Percentiles rank a stretch among this genome's conserved stretches.
Conservation (phyloP, 83 land plant genomes). For the Thuja plicata region DNA sequence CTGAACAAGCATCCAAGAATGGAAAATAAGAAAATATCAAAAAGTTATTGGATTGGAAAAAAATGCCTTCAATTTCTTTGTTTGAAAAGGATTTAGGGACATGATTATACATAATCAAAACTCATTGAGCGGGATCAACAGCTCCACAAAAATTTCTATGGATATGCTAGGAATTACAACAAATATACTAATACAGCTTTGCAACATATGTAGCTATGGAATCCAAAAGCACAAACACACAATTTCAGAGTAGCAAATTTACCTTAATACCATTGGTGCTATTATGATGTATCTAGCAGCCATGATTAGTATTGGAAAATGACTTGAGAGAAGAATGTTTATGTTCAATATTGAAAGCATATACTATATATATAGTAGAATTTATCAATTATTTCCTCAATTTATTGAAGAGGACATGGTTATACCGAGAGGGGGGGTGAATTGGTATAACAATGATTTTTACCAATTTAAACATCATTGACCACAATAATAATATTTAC, state of each 20-base stretch:
- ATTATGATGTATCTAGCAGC: neutral
- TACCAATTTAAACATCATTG: too few species aligned
- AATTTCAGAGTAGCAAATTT: neutral
- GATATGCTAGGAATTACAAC: neutral
- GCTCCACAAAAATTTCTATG: neutral
- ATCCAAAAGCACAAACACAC: neutral
- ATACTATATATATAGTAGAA: neutral
- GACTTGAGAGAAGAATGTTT: neutral
- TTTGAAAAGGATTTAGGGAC: neutral
- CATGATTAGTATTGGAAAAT: neutral
- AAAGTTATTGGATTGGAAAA: neutral
- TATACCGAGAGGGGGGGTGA: too few species aligned
- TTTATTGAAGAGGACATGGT: neutral
- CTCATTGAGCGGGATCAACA: neutral
- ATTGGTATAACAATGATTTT: too few species aligned
- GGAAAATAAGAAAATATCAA: neutral
- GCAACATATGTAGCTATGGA: neutral
- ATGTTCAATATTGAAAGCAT: neutral
- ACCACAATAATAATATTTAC: too few species aligned
- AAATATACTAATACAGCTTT: neutral
- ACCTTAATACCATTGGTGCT: neutral
- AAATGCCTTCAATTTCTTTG: neutral
- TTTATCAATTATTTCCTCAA: neutral
- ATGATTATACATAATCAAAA: neutral
- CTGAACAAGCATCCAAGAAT: neutral